phyloP scores from a whole-genome alignment of 345 rosid genomes.

The Arabis alpina region DNA sequence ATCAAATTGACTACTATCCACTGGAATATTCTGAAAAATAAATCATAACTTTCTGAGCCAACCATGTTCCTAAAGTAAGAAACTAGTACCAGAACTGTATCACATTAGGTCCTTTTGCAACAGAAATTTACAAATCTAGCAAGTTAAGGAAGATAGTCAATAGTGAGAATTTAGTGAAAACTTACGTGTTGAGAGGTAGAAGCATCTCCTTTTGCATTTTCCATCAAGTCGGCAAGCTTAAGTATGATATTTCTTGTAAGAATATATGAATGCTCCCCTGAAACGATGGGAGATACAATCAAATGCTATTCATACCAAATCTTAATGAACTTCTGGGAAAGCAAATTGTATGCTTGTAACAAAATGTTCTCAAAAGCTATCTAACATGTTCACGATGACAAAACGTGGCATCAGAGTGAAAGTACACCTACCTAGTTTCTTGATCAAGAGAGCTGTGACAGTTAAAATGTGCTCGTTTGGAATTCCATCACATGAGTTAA shows the following conservation, averaged over 20 bases:
- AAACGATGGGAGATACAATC: slow-evolving; percentile 35
- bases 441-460: slow-evolving; percentile 57
- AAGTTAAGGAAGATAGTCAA: slow-evolving; percentile 5
- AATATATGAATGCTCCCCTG: slow-evolving; percentile 63
- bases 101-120: background rate
- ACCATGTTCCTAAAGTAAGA: slow-evolving; percentile 7
- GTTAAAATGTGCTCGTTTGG: slow-evolving; percentile 67
- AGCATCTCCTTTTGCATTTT: slow-evolving; percentile 43
- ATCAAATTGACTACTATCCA: slow-evolving; percentile 3
- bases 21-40: slow-evolving; percentile 9
- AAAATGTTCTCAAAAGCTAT: slow-evolving; percentile 3
- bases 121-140: slow-evolving; percentile 14
- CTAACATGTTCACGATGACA: slow-evolving; percentile 13
- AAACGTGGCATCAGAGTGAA: slow-evolving; percentile 18
- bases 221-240: slow-evolving; percentile 72
- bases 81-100: background rate
- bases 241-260: slow-evolving; percentile 61
- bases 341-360: slow-evolving; percentile 2
- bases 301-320: slow-evolving; percentile 1
- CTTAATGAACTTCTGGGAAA: background rate
- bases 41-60: slow-evolving; percentile 8
- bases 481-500: slow-evolving; percentile 50
- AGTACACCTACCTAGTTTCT: slow-evolving; percentile 68
- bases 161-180: slow-evolving; percentile 12
- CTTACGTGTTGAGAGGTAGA: slow-evolving; percentile 60